Conservation (phyloP, 2,329 filamentous ascomycete genomes). For the Ophiostoma ulmi region DNA sequence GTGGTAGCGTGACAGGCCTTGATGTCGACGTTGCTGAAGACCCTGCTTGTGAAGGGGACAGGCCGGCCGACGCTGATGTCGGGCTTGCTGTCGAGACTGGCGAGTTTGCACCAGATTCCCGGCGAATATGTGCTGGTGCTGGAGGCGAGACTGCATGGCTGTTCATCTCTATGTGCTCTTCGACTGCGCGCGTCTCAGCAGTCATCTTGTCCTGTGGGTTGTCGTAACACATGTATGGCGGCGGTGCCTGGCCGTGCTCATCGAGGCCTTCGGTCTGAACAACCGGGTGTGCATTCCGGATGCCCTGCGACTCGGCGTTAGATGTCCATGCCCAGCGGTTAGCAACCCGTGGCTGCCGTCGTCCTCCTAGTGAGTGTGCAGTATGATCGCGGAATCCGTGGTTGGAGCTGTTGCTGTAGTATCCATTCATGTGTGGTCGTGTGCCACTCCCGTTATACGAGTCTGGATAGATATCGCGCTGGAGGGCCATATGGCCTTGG, state of each 20-base stretch:
- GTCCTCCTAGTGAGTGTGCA: neutral
- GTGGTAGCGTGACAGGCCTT: neutral
- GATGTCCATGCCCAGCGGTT: constrained; percentile 26
- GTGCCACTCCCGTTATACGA: neutral
- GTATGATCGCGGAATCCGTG: neutral
- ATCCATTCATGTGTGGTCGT: neutral
- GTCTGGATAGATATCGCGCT: constrained; percentile 23
- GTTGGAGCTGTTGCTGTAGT: constrained; percentile 6
- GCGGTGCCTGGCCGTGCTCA: constrained; percentile 31
- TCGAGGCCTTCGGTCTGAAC: constrained; percentile 29
- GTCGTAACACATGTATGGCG: constrained; percentile 27
- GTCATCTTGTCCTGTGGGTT: neutral
- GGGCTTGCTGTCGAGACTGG: neutral
- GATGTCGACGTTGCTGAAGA: neutral
- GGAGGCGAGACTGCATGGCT: constrained; percentile 1
- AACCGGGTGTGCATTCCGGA: neutral
- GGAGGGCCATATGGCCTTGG: constrained; percentile 23
- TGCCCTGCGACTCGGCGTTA: neutral
- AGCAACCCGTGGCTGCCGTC: constrained; percentile 14
- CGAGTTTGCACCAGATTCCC: neutral
- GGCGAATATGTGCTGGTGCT: constrained; percentile 2
- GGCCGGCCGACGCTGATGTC: neutral
- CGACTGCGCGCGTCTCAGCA: neutral
- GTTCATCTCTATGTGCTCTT: constrained; percentile 2
- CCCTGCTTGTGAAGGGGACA: neutral